Evolutionary conservation across 495 filamentous ascomycete genomes (phyloP).

Genomic region (Tetracladium setigerum): DNA sequence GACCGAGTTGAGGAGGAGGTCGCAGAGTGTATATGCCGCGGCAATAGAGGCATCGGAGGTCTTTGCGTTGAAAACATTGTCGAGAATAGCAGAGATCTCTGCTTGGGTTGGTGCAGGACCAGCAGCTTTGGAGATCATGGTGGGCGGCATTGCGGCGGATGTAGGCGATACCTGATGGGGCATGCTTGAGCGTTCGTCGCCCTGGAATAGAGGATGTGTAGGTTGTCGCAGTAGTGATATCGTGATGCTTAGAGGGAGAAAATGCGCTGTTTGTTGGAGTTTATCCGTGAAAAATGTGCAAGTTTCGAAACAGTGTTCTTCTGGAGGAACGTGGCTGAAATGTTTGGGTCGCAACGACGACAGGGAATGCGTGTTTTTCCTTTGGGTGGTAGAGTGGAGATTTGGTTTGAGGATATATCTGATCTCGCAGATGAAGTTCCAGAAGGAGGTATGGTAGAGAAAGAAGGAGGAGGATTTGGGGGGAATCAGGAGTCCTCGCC

Average conservation of each 20-base stretch:
- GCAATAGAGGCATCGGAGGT: conserved; percentile 84
- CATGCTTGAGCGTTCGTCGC: conserved; percentile 40
- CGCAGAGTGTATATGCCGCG: conserved; percentile 74
- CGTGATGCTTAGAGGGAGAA: neutral
- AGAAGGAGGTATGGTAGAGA: conserved; percentile 9
- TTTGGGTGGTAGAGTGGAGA: conserved; percentile 14
- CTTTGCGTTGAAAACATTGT: conserved; percentile 69
- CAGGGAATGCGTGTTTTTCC: neutral
- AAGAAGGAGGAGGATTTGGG: neutral
- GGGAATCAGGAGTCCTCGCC: neutral
- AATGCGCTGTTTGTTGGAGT: neutral
- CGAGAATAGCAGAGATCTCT: conserved; percentile 65
- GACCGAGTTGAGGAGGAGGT: conserved; percentile 68
- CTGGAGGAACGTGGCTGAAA: conserved; percentile 16
- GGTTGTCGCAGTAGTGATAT: conserved; percentile 5
- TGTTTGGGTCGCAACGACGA: conserved; percentile 2
- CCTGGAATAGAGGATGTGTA: conserved; percentile 7
- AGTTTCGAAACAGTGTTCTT: conserved; percentile 19
- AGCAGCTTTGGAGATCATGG: conserved; percentile 55
- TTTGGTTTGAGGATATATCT: conserved; percentile 19
- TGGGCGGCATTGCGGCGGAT: conserved; percentile 42
- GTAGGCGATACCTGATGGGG: conserved; percentile 53
- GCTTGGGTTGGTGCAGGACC: conserved; percentile 57
- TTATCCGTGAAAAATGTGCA: conserved; percentile 14
- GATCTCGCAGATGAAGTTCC: conserved; percentile 18